Evolutionary conservation across 495 filamentous ascomycete species (phyloP).

Genomic region (Penicillium mononematosum): DNA sequence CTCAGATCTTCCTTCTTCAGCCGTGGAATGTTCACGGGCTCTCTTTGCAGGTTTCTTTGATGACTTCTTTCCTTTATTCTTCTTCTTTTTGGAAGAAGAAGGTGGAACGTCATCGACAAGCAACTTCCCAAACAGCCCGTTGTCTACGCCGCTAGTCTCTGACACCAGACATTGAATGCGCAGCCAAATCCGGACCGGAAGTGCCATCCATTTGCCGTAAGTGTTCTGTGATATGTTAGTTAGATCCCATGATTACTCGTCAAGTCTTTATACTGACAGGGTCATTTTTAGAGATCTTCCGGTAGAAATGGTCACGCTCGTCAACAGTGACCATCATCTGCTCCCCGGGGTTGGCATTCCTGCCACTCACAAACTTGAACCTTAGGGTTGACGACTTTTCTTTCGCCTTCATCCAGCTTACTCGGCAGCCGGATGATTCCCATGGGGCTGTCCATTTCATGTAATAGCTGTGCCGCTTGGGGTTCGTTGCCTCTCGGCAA

Average conservation of each 20-base stretch:
- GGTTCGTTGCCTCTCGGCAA: neutral
- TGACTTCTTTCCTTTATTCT: neutral
- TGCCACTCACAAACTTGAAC: neutral
- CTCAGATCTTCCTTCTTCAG: neutral
- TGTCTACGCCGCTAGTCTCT: neutral
- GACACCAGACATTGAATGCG: neutral
- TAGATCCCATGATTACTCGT: neutral
- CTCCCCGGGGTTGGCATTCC: neutral
- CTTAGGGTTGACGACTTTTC: neutral
- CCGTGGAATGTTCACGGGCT: neutral
- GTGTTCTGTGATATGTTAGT: slow-evolving; percentile 2
- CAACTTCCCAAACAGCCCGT: slow-evolving; percentile 2
- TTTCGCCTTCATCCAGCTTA: slow-evolving; percentile 6
- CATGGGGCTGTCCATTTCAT: slow-evolving; percentile 2
- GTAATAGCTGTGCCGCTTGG: neutral
- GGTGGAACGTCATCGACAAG: neutral
- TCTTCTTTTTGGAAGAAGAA: neutral
- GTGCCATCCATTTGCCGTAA: slow-evolving; percentile 11
- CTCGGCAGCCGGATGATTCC: slow-evolving; percentile 1
- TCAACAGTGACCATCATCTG: slow-evolving; percentile 8
- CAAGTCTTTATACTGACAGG: neutral
- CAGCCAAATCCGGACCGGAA: slow-evolving; percentile 18
- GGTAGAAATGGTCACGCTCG: neutral
- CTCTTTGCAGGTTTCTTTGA: neutral
- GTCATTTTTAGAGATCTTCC: neutral